Percentiles rank a stretch among this genome's conserved stretches.
Conservation (phyloP, 78 protist species). For the Abeoforma whisleri region DNA sequence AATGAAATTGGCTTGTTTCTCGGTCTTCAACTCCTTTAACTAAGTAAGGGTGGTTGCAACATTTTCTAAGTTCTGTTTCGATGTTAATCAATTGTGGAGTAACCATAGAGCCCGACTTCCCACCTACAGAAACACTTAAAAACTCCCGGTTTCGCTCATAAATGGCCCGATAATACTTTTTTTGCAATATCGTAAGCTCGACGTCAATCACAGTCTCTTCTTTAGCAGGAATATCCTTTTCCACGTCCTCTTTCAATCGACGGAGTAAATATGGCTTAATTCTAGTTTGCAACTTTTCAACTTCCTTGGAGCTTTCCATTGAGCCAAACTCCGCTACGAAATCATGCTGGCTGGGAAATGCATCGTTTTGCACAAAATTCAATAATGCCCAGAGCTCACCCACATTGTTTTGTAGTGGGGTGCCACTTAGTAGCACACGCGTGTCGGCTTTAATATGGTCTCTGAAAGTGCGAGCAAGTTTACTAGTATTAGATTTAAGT, state of each 20-base stretch:
- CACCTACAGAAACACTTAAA: too few relatives aligned
- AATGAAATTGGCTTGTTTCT: not conserved
- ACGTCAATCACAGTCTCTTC: slow-evolving; percentile 73
- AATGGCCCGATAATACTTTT: slow-evolving; percentile 82
- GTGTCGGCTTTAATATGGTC: too few relatives aligned
- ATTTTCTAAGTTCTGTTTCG: slow-evolving; percentile 89
- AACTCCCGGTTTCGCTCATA: slow-evolving; percentile 68
- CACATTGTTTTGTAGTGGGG: slow-evolving; percentile 28
- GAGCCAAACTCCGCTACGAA: slow-evolving; percentile 12
- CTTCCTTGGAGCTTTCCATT: not conserved
- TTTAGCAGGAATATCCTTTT: slow-evolving; percentile 68
- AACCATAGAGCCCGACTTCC: too few relatives aligned
- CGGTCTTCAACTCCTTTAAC: slow-evolving; percentile 51
- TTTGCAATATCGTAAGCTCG: slow-evolving; percentile 79
- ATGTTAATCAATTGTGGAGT: slow-evolving; percentile 61
- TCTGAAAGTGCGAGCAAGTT: too few relatives aligned
- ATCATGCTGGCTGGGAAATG: not conserved
- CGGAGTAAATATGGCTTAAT: slow-evolving; percentile 56
- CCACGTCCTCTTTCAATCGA: slow-evolving; percentile 82
- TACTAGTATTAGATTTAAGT: too few relatives aligned
- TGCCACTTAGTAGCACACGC: slow-evolving; percentile 33
- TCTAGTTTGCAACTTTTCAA: not conserved
- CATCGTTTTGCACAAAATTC: slow-evolving; percentile 57
- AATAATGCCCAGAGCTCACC: slow-evolving; percentile 84
- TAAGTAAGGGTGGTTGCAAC: slow-evolving; percentile 87